Evolutionary conservation across 805 yeast species (phyloP).

Genomic region (Candida ipomoeae): DNA sequence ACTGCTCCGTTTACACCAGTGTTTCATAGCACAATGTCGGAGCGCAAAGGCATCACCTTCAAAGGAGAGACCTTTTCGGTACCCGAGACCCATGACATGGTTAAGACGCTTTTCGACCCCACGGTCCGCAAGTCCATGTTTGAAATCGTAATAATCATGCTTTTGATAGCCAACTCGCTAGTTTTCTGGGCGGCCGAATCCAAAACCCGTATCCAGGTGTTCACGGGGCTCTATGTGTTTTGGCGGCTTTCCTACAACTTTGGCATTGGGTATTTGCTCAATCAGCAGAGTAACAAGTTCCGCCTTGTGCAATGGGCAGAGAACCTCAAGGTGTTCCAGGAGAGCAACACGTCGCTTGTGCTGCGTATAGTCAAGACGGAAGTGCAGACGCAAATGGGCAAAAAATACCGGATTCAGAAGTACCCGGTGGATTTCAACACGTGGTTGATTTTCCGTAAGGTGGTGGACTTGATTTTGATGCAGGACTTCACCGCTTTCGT

Average conservation of each 20-base stretch:
- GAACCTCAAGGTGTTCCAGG: slow-evolving; percentile 40
- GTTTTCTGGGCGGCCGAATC: slow-evolving; percentile 28
- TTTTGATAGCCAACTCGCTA: slow-evolving; percentile 27
- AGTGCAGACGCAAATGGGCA: slow-evolving; percentile 38
- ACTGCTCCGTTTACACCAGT: background rate
- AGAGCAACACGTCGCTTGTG: slow-evolving; percentile 26
- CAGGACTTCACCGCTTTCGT: slow-evolving; percentile 76
- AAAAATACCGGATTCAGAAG: slow-evolving; percentile 22
- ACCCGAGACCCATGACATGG: slow-evolving; percentile 79
- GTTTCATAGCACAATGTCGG: background rate
- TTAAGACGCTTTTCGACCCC: slow-evolving; percentile 75
- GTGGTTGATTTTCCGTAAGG: slow-evolving; percentile 75
- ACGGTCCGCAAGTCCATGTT: slow-evolving; percentile 61
- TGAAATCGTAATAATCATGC: slow-evolving; percentile 55
- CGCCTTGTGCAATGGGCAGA: slow-evolving; percentile 51
- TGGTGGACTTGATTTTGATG: slow-evolving; percentile 80
- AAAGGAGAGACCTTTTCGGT: slow-evolving; percentile 42
- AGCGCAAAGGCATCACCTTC: slow-evolving; percentile 38
- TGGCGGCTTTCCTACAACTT: slow-evolving; percentile 76
- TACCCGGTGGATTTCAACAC: slow-evolving; percentile 74
- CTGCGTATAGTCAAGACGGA: slow-evolving; percentile 37
- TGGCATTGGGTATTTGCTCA: slow-evolving; percentile 72
- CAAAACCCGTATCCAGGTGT: slow-evolving; percentile 30
- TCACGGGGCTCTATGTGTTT: slow-evolving; percentile 55
- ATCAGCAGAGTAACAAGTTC: slow-evolving; percentile 59